Percentiles rank a stretch among this genome's conserved stretches.
phyloP scores from a whole-genome alignment of 805 yeast species.

The Starmera caribaea region DNA sequence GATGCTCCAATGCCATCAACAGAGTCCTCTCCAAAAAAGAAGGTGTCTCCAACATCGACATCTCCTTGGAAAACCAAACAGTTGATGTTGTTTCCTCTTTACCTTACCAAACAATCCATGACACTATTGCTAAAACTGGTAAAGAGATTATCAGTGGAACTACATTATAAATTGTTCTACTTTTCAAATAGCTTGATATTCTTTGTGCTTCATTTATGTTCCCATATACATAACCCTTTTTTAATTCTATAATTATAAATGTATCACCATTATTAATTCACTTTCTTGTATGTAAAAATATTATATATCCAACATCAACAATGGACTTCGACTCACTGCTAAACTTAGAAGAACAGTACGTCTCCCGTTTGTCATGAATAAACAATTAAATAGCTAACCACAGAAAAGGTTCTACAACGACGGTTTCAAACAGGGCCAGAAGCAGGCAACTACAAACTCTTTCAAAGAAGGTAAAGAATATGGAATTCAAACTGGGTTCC shows the following conservation, averaged over 20 bases:
- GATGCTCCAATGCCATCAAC: slow-evolving; percentile 83
- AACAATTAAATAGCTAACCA: slow-evolving; percentile 4
- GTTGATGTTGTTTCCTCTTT: slow-evolving; percentile 67
- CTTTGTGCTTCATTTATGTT: too few species aligned
- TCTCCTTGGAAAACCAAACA: slow-evolving; percentile 70
- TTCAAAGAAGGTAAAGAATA: slow-evolving; percentile 71
- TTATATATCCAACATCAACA: slow-evolving; percentile 4
- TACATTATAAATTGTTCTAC: slow-evolving; percentile 20
- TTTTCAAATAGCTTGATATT: too few species aligned
- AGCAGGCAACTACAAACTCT: slow-evolving; percentile 50
- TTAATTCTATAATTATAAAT: too few species aligned
- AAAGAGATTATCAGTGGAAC: slow-evolving; percentile 68
- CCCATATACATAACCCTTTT: too few species aligned
- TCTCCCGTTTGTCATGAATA: background rate
- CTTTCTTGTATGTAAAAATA: too few species aligned
- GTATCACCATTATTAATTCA: too few species aligned
- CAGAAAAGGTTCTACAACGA: slow-evolving; percentile 39
- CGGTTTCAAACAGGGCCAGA: slow-evolving; percentile 66
- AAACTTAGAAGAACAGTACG: slow-evolving; percentile 45
- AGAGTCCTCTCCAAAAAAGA: slow-evolving; percentile 60
- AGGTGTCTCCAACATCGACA: slow-evolving; percentile 66
- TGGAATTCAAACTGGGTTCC: slow-evolving; percentile 75
- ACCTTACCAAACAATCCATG: slow-evolving; percentile 70
- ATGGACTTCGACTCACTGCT: slow-evolving; percentile 44
- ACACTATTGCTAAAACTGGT: slow-evolving; percentile 83